Base-by-base conservation (phyloP, 768 basidiomycete genomes). In the Leucogyrophana mollusca region DNA sequence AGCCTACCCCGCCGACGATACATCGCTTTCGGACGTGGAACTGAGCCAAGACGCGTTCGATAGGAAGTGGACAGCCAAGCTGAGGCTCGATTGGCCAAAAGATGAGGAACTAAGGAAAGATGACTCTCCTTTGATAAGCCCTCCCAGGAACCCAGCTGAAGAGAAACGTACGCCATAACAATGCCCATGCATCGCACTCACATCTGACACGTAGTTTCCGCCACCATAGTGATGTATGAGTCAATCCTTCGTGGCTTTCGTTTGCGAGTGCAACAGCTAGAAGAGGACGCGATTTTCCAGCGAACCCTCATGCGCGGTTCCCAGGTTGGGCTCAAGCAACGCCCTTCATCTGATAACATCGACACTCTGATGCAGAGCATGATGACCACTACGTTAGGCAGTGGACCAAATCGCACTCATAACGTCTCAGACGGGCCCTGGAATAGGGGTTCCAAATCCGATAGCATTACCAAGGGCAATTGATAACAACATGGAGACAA, bases 1-100 rank as follows among this genome's bases (percentile, higher is more conserved):
- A 34, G 64, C 70, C n/a, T 76, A 76, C 24, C 72, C 68, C 6
- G 61, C 61, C 13, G 76, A 77, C 53, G 71, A 74, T 51, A 75
- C 76, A n/a, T 56, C 54, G 30, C 58, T 58, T n/a, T 67, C 66
- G 3, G 75, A 77, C 46, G 49, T 49, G n/a, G 66, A 64, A 47
- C 57, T 76, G 32, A 58, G 61, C 37, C 58, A 68, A 39, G 60
- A 66, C 45, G 67, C 60, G 3, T 73, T 77, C 47, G 63, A 61
- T 33, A 50, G 58, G 40, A 73, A 66, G 48, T 64, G 65, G 51
- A 58, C 64, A 39, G 60, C 61, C 20, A 54, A 56, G 40, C 58
- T 74, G 34, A 62, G 62, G 20, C 51, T 77, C 25, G 56, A 68
- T 38, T 56, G 50, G 24, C 67, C 65, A 3, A 68, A 64, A 25